Conservation (phyloP, 306 rosid species). For the Astragalus glycyphyllos region DNA sequence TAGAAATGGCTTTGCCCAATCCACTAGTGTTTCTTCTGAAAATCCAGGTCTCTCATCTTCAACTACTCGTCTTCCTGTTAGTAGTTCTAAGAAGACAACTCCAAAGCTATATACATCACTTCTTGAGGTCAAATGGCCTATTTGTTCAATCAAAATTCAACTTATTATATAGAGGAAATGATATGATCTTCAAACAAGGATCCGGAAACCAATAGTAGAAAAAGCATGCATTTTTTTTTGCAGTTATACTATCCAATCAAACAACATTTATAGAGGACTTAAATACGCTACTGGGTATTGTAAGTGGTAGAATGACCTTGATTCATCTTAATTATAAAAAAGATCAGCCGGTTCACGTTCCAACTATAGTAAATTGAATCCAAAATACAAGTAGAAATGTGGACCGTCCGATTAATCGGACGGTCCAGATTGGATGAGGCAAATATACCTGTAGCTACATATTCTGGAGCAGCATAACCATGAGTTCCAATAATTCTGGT, state of each 20-base stretch:
- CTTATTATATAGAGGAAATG: neutral
- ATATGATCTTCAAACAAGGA: neutral
- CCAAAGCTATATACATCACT: constrained; percentile 97
- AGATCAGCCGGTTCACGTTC: too few species aligned
- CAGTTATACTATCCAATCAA: too few species aligned
- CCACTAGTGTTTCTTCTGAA: constrained; percentile 75
- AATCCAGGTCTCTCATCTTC: constrained; percentile 55
- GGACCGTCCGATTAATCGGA: too few species aligned
- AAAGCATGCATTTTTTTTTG: too few species aligned
- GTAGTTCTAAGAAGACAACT: constrained; percentile 74
- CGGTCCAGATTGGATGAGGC: neutral
- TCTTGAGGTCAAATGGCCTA: constrained; percentile 88
- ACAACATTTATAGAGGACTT: too few species aligned
- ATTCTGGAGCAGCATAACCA: constrained; percentile 98
- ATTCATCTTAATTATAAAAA: too few species aligned
- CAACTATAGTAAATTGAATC: too few species aligned
- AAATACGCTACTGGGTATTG: too few species aligned
- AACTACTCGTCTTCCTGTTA: constrained; percentile 72
- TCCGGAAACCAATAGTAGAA: too few species aligned
- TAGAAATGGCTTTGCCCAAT: constrained; percentile 83
- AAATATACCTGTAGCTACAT: constrained; percentile 85
- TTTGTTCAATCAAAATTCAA: constrained; percentile 32
- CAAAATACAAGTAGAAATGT: too few species aligned
- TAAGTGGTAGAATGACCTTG: too few species aligned
- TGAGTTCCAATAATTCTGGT: constrained; percentile 88